Evolutionary conservation across 2,329 filamentous ascomycete genomes (phyloP).

Genomic region (Sporothrix inflata): DNA sequence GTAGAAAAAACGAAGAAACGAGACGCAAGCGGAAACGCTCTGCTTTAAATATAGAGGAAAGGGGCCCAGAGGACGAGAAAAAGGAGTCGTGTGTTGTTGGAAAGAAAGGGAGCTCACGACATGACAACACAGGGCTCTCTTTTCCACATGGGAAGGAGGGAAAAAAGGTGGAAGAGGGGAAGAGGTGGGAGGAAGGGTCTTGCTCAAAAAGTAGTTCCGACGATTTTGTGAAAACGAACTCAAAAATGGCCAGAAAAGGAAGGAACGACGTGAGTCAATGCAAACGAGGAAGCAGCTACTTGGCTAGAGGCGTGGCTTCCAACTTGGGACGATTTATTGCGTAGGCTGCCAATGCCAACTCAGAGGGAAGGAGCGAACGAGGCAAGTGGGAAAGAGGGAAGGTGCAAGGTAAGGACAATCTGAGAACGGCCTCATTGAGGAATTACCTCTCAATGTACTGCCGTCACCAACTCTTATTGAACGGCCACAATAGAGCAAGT

Average conservation of each 20-base stretch:
- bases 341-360: conserved; percentile 5
- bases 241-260: neutral
- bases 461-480: neutral
- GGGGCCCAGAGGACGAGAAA: neutral
- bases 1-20: neutral
- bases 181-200: neutral
- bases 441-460: neutral
- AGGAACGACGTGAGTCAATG: conserved; percentile 25
- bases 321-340: conserved; percentile 23
- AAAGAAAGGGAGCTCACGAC: neutral
- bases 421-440: conserved; percentile 1
- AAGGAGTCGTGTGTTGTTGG: neutral
- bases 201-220: neutral
- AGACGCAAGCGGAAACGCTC: neutral
- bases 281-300: conserved; percentile 1
- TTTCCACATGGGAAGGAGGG: neutral
- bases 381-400: neutral
- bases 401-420: conserved; percentile 9
- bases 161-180: neutral
- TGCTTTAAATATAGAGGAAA: neutral
- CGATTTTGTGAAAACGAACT: neutral
- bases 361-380: conserved; percentile 8
- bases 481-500: neutral
- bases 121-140: neutral
- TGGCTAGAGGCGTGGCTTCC: neutral